Evolutionary conservation across 345 rosid genomes (phyloP).

Genomic region (Streptanthus diversifolius): DNA sequence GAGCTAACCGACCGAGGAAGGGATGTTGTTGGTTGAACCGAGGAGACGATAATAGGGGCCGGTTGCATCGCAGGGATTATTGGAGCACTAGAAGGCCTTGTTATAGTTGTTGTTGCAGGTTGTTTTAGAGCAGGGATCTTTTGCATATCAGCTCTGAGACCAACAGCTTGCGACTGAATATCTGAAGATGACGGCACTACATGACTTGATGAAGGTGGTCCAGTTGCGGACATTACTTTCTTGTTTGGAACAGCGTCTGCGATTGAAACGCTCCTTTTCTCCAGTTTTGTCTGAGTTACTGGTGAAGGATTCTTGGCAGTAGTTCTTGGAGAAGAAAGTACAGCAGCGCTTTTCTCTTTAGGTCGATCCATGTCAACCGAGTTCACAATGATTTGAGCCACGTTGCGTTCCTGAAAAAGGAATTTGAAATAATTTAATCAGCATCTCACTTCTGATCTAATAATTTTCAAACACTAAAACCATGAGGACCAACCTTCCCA

Average conservation of each 20-base stretch:
- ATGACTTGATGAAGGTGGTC: slow-evolving; percentile 46
- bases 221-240: slow-evolving; percentile 42
- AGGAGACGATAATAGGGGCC: slow-evolving; percentile 44
- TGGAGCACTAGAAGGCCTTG: slow-evolving; percentile 96
- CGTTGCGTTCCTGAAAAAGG: slow-evolving; percentile 20
- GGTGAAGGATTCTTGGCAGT: slow-evolving; percentile 38
- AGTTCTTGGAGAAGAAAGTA: slow-evolving; percentile 53
- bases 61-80: slow-evolving; percentile 56
- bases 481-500: slow-evolving; percentile 44
- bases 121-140: slow-evolving; percentile 43
- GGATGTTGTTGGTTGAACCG: slow-evolving; percentile 56
- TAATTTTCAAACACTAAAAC: not conserved
- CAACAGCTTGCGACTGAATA: slow-evolving; percentile 32
- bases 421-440: not conserved
- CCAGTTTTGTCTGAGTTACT: slow-evolving; percentile 45
- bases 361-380: slow-evolving; percentile 50
- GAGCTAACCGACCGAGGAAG: slow-evolving; percentile 87
- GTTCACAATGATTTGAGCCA: slow-evolving; percentile 13
- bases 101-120: slow-evolving; percentile 45
- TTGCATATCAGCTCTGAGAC: slow-evolving; percentile 45
- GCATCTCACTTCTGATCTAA: not conserved
- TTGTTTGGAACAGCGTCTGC: slow-evolving; percentile 35
- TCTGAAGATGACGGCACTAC: slow-evolving; percentile 24
- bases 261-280: slow-evolving; percentile 36
- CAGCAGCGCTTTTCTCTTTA: slow-evolving; percentile 53